Base-by-base conservation (phyloP, 225 moss, liverwort and hornwort species). In the Ulota crispa region DNA sequence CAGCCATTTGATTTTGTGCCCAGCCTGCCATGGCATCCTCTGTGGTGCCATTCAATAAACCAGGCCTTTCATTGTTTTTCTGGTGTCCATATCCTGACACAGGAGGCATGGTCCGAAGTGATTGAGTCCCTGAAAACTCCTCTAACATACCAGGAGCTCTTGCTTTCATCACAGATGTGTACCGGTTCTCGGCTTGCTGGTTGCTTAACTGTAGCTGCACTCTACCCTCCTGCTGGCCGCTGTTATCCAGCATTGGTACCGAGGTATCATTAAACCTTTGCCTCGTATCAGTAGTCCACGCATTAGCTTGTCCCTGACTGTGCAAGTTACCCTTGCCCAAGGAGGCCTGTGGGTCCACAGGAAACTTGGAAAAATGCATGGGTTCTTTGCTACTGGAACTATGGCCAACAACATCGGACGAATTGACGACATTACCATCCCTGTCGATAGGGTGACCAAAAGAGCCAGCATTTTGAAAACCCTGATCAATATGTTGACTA, bases 1-100 rank as follows among this genome's bases (percentile, higher is more conserved):
- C 81, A 53, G 87, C 81, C 64, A 85, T 73, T 85, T 89, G 95
- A 64, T 83, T 88, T 36, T 92, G 94, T 36, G 92, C 84, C 94
- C 91, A 96, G 23, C 88, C 86, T 57, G 89, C 85, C 71, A 89
- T 85, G 34, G 65, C 81, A 52, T 91, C 88, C 13, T 88, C 91
- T 72, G 84, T 70, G 13, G 73, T 83, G 11, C 90, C 90, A 79
- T 81, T 89, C 43, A 87, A 72, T 79, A 89, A 57, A 34, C 73
- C 45, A 68, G 83, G 62, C 72, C 83, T 85, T 78, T 83, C 88
- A 72, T 37, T 56, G 18, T 71, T 82, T 60, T 63, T 78, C 81
- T 76, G 87, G 34, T 77, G 85, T 59, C 86, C 80, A 60, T 88
- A 88, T 41, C 80, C 83, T 70, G 84, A 53, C 67, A 81, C 73